Conservation (phyloP, 345 rosid species). For the Erucastrum elatum region DNA sequence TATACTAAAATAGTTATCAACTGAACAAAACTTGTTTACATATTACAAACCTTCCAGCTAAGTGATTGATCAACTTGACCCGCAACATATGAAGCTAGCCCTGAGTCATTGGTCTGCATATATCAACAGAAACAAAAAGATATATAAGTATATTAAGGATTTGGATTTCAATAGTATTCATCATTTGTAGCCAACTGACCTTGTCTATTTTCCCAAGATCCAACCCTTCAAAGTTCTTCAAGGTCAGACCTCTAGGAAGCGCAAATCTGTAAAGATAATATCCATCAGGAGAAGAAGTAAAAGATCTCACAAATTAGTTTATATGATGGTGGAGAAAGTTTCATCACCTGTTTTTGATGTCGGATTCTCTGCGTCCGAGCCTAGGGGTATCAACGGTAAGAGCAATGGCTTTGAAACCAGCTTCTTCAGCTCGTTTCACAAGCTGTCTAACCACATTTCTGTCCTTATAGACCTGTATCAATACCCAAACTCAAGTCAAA, state of each 20-base stretch:
- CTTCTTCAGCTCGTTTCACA: slow-evolving; percentile 87
- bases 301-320: not conserved
- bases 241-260: slow-evolving; percentile 66
- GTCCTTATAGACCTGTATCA: slow-evolving; percentile 71
- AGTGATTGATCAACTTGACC: slow-evolving; percentile 79
- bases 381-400: slow-evolving; percentile 96
- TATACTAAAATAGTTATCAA: not conserved
- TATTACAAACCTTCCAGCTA: slow-evolving; percentile 74
- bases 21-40: not conserved
- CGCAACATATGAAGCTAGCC: slow-evolving; percentile 88
- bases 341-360: slow-evolving; percentile 89
- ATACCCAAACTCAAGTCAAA: not conserved
- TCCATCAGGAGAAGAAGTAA: not conserved
- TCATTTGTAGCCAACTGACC: slow-evolving; percentile 38
- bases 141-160: not conserved
- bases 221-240: slow-evolving; percentile 91
- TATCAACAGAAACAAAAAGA: not conserved
- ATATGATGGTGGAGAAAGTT: not conserved
- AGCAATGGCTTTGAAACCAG: slow-evolving; percentile 94
- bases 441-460: slow-evolving; percentile 83
- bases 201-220: slow-evolving; percentile 74
- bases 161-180: not conserved
- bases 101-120: slow-evolving; percentile 75
- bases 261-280: slow-evolving; percentile 52
- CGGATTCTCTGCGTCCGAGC: slow-evolving; percentile 94